phyloP scores from a whole-genome alignment of 257 asterid species.

The Jasminum sambac region DNA sequence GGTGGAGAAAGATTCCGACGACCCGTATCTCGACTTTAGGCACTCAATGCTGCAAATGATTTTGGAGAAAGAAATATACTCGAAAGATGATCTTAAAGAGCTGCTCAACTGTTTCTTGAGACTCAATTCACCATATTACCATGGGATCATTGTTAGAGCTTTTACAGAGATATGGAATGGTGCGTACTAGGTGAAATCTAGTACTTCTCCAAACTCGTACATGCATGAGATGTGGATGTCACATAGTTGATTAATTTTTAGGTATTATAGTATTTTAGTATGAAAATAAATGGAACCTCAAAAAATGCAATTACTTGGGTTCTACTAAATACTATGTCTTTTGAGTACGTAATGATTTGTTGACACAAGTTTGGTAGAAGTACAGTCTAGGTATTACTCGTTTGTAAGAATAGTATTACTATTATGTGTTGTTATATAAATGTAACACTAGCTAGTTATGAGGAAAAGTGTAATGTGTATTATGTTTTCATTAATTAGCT shows the following conservation, averaged over 20 bases:
- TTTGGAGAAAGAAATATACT: slow-evolving; percentile 43
- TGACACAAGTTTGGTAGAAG: no score
- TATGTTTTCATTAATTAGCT: slow-evolving; percentile 31
- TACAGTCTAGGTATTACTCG: no score
- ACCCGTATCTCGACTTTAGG: slow-evolving; percentile 51
- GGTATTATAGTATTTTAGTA: slow-evolving; percentile 11
- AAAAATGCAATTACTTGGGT: slow-evolving; percentile 19
- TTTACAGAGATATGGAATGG: slow-evolving; percentile 59
- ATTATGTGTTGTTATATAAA: no score
- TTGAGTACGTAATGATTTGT: neutral
- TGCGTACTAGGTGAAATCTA: slow-evolving; percentile 29
- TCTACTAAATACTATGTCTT: slow-evolving; percentile 33
- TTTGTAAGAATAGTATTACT: neutral
- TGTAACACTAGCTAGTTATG: neutral
- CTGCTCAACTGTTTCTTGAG: slow-evolving; percentile 51
- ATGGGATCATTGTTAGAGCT: slow-evolving; percentile 47
- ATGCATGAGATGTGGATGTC: slow-evolving; percentile 31
- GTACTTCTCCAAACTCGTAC: slow-evolving; percentile 19
- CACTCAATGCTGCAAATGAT: slow-evolving; percentile 61
- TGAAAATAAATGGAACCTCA: neutral
- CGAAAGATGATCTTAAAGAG: slow-evolving; percentile 45
- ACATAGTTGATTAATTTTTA: slow-evolving; percentile 20
- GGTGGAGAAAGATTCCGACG: slow-evolving; percentile 53
- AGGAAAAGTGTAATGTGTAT: neutral
- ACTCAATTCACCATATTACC: slow-evolving; percentile 52